These are phyloP conservation scores for Colletotrichum endophyticum DNA, from an alignment of 2,329 filamentous ascomycete genomes.

Conservation along the genomic window DNA sequence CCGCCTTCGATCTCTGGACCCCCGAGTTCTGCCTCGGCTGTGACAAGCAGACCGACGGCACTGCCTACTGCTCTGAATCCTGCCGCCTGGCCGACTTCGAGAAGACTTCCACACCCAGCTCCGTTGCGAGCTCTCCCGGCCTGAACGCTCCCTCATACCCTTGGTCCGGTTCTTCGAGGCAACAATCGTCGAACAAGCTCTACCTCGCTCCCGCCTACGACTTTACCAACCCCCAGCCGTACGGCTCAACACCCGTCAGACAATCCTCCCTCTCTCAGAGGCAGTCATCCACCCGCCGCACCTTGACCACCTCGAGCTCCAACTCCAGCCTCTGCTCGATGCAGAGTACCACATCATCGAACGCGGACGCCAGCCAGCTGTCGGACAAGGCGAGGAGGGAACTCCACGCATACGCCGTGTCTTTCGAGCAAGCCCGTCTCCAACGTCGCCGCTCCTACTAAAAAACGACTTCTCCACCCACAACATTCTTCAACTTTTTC, in stretches of 20 bases:
- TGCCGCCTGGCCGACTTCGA: slow-evolving; percentile 90
- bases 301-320: slow-evolving; percentile 75
- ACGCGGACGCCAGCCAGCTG: slow-evolving; percentile 60
- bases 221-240: slow-evolving; percentile 69
- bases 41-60: slow-evolving; percentile 83
- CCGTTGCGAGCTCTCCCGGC: slow-evolving; percentile 62
- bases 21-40: slow-evolving; percentile 94
- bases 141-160: slow-evolving; percentile 56
- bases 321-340: slow-evolving; percentile 85
- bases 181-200: slow-evolving; percentile 52
- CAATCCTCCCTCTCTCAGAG: slow-evolving; percentile 42
- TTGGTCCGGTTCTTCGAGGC: slow-evolving; percentile 42
- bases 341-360: slow-evolving; percentile 63
- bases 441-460: slow-evolving; percentile 64
- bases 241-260: slow-evolving; percentile 53
- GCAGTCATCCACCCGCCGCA: slow-evolving; percentile 27
- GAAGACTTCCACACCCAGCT: slow-evolving; percentile 64
- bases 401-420: slow-evolving; percentile 83
- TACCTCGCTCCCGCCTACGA: slow-evolving; percentile 78
- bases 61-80: slow-evolving; percentile 89
- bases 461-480: slow-evolving; percentile 19
- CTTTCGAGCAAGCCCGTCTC: slow-evolving; percentile 80
- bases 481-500: slow-evolving; percentile 27
- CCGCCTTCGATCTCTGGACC: slow-evolving; percentile 67
- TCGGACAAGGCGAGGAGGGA: slow-evolving; percentile 81